phyloP scores from a whole-genome alignment of 345 rosid genomes.

The thale cress (Arabidopsis thaliana) region TAIR10.1 NC_003075.7:14399501-14400000 shows the following conservation, averaged over 20 bases:
- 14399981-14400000: too few relatives aligned
- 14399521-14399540: not conserved
- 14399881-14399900: constrained; percentile 1
- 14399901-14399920: not conserved
- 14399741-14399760: not conserved
- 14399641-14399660: not conserved
- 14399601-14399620: not conserved
- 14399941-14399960: too few relatives aligned
- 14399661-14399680: too few relatives aligned
- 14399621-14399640: not conserved
- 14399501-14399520: too few relatives aligned
- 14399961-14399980: too few relatives aligned
- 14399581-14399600: not conserved
- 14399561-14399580: not conserved
- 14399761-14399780: not conserved
- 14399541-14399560: not conserved
- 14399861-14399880: not conserved
- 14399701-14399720: too few relatives aligned
- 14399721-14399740: not conserved
- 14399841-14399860: not conserved
- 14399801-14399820: not conserved
- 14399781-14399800: not conserved
- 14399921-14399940: too few relatives aligned
- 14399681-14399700: too few relatives aligned
- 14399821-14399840: not conserved